Percentiles rank a stretch among this genome's conserved stretches.
Conservation (phyloP, 345 rosid species). For the Eucalyptus cloeziana region DNA sequence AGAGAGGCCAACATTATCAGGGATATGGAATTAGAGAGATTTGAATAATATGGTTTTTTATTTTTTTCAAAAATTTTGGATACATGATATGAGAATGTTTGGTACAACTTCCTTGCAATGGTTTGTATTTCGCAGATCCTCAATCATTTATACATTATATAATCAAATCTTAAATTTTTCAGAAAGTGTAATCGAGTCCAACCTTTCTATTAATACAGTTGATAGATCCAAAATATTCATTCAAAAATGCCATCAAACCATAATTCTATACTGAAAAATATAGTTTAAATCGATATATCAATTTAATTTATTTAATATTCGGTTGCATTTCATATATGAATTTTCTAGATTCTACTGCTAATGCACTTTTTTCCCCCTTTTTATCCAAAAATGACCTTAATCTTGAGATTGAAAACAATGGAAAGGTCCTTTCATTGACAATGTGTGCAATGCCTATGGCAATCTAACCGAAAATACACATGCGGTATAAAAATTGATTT, state of each 20-base stretch:
- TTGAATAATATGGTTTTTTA: not conserved
- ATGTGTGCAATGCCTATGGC: not conserved
- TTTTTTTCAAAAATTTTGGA: not conserved
- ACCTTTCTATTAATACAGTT: not conserved
- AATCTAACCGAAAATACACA: not conserved
- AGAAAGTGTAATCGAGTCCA: not conserved
- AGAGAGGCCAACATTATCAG: not conserved
- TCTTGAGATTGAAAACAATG: not conserved
- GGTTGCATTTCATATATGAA: not conserved
- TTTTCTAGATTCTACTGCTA: not conserved
- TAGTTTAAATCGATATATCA: not conserved
- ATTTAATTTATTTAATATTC: not conserved
- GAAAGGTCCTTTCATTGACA: not conserved
- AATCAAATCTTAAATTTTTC: not conserved
- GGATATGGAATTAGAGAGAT: not conserved
- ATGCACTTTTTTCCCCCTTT: not conserved
- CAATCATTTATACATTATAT: not conserved
- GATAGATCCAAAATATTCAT: not conserved
- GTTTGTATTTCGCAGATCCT: accelerated
- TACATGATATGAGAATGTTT: not conserved
- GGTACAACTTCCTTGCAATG: not conserved
- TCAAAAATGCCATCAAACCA: not conserved
- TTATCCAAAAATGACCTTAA: accelerated
- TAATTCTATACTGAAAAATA: not conserved
- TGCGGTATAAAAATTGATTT: not conserved